Evolutionary conservation across 768 basidiomycete genomes (phyloP).

Genomic region (Mycena latifolia): DNA sequence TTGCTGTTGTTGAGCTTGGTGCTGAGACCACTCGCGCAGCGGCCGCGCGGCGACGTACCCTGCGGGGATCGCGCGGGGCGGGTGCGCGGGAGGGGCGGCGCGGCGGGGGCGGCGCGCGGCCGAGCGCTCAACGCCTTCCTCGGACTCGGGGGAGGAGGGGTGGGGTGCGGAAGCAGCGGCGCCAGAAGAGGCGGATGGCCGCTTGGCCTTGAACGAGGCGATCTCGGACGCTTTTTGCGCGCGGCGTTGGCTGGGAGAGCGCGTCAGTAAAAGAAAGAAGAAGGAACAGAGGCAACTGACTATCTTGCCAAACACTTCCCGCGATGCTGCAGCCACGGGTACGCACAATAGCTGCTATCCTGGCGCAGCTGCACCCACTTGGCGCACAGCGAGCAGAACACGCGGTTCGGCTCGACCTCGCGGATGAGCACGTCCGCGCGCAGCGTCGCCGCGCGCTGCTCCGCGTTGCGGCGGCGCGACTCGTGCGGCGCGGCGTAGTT

Average conservation of each 20-base stretch:
- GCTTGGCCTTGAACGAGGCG: conserved; percentile 56
- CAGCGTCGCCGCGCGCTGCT: conserved; percentile 81
- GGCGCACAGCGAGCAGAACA: conserved; percentile 80
- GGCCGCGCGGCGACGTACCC: conserved; percentile 25
- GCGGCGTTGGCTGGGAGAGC: conserved; percentile 61
- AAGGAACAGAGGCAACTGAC: conserved; percentile 55
- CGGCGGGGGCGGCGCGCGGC: neutral
- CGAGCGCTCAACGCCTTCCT: conserved; percentile 39
- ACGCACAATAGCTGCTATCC: conserved; percentile 83
- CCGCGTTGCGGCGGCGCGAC: conserved; percentile 80
- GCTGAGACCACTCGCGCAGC: neutral
- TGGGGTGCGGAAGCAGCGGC: neutral
- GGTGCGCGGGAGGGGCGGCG: conserved; percentile 13
- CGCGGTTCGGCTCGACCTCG: conserved; percentile 79
- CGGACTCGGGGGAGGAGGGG: conserved; percentile 40
- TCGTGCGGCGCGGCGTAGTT: conserved; percentile 72
- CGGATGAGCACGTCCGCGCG: conserved; percentile 74
- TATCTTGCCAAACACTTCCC: conserved; percentile 79
- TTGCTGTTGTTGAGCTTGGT: neutral
- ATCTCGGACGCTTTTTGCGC: conserved; percentile 67
- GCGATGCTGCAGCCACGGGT: conserved; percentile 86
- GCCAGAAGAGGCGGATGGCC: neutral
- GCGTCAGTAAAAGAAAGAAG: conserved; percentile 6
- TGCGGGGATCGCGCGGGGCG: conserved; percentile 31
- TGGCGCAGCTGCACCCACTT: conserved; percentile 90